Base-by-base conservation (phyloP, 23 red algal species). In the Gracilariopsis chorda region DNA sequence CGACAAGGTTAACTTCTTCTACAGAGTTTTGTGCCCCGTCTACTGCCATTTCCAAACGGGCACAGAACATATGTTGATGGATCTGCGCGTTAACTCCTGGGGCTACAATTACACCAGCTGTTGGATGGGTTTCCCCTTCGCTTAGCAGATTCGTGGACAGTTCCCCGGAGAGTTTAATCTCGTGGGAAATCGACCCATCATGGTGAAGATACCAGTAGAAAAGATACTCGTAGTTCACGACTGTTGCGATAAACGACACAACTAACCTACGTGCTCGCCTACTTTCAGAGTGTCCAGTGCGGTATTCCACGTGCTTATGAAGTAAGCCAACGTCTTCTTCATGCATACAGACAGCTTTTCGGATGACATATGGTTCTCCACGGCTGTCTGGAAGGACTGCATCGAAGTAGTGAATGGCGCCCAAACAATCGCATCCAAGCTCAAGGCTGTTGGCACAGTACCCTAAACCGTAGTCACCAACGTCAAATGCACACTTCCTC, bases 11-110 rank as follows among this genome's bases (percentile, higher is more conserved):
- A 24, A 79, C 72, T 53, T 90, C 86, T 37, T 68, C 57, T 0
- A 90, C 72, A 10, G 51, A 72, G 56, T 97, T 97, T 25, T 48
- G 30, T 44, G 42, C 57, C 2, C 89, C 95, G 37, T 97, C 95
- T 5, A 97, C 48, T 47, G 84, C 83, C 60, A 94, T 61, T 72
- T 97, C 95, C 76, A 97, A 75, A 25, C 95, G 80, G 35, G 69
- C 78, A 67, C 90, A 94, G 48, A 94, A 97, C 51, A 92, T 69
- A 60, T 97, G 95, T 59, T 97, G 95, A 48, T 97, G 95, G n/a
- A 87, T 70, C 42, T 87, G 82, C 55, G 82, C 82, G 33, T 96
- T 90, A 40, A 96, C 79, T 25, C 84, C 85, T 4, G 88, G 76
- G 20, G 73, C 74, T 17, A 96, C 94, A 8, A 90, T 63, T n/a